Evolutionary conservation across 2,329 filamentous ascomycete genomes (phyloP), one percentile per base, ranked within the genome.

Genomic region (Trichoderma asperellum): DNA sequence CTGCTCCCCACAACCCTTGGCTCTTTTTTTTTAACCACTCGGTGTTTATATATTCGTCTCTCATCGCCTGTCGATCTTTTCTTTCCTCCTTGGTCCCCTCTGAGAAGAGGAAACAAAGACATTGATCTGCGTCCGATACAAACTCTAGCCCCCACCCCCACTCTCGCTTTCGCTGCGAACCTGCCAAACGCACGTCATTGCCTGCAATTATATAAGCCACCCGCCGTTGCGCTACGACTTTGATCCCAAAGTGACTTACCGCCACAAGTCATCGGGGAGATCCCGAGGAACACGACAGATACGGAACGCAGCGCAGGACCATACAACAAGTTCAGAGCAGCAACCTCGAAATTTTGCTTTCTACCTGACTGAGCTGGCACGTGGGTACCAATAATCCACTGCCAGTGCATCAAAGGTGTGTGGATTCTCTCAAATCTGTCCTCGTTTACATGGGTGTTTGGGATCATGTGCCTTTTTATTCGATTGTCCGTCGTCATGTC

Each of bases 101-200:
- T 27, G 40, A 53, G 35, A 18, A 29, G 27, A 66, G 8, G 47
- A 57, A 47, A 43, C 29, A 57, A 53, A 53, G 52, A 58, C 21
- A 59, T 57, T 55, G 53, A 67, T 67, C 64, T 68, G 56, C 64
- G 55, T 58, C 37, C 10, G 53, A 43, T 35, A 21, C 63, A 59
- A 59, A 37, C 32, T 52, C 55, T 66, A 58, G 49, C 58, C 63
- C 55, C 63, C 63, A 67, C 63, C 63, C 63, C 63, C 63, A 67
- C 63, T 47, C 63, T 67, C 63, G 37, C 56, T 59, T 21, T 67
- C 55, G 32, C 63, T 37, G 63, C 55, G 63, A 67, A 57, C 63
- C 63, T 67, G 55, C 56, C 63, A 67, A 56, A 67, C 63, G 63
- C 63, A 67, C 63, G 63, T 67, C 63, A 67, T 67, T 58, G 27